phyloP scores from a whole-genome alignment of 2,329 filamentous ascomycete species.

The Verticillium nubilum region DNA sequence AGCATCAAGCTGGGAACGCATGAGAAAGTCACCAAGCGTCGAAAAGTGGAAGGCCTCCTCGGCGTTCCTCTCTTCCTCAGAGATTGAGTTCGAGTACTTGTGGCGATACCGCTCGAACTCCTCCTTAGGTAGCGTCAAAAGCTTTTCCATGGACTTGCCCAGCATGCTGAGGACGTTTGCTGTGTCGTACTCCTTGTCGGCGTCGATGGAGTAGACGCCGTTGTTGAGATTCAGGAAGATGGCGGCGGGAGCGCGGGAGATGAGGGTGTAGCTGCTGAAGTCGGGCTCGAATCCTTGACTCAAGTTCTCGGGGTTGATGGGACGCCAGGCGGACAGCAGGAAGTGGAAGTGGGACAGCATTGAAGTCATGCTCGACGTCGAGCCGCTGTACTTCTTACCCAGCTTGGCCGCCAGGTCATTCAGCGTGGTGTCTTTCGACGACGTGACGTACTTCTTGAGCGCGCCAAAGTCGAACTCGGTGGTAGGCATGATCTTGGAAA shows the following conservation, averaged over 20 bases:
- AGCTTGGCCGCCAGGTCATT: constrained; percentile 61
- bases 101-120: constrained; percentile 83
- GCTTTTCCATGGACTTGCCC: constrained; percentile 94
- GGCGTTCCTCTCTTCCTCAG: constrained; percentile 64
- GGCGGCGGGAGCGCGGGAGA: constrained; percentile 69
- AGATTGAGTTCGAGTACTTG: constrained; percentile 60
- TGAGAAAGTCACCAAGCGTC: constrained; percentile 78
- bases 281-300: constrained; percentile 62
- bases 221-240: constrained; percentile 79
- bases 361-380: constrained; percentile 93
- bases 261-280: constrained; percentile 61
- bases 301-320: constrained; percentile 59
- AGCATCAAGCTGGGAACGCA: constrained; percentile 93
- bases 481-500: constrained; percentile 89
- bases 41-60: constrained; percentile 86
- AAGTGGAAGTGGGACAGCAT: constrained; percentile 89
- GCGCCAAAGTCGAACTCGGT: constrained; percentile 88
- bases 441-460: constrained; percentile 82
- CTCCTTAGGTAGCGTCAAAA: constrained; percentile 75
- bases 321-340: constrained; percentile 78
- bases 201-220: constrained; percentile 89
- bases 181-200: constrained; percentile 84
- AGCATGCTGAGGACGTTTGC: constrained; percentile 87
- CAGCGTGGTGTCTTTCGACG: constrained; percentile 74
- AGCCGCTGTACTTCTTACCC: constrained; percentile 80